Evolutionary conservation across 2,329 filamentous ascomycete species (phyloP).

Genomic region (Scolecobasidium constrictum): DNA sequence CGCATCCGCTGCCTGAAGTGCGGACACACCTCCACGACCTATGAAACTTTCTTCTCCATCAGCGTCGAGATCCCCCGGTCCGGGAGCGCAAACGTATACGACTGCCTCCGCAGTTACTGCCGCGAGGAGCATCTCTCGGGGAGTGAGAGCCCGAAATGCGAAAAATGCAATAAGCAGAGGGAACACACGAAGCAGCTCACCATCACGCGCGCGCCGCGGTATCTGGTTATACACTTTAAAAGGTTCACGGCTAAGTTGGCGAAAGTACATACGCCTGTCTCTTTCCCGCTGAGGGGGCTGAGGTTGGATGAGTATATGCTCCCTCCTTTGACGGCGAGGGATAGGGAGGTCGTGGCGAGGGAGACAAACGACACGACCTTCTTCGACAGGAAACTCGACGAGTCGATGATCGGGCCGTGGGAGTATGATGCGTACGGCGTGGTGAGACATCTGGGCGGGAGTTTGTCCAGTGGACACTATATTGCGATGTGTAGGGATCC

Average conservation of each 20-base stretch:
- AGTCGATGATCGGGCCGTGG: slow-evolving; percentile 46
- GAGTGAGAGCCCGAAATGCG: slow-evolving; percentile 62
- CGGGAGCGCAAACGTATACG: slow-evolving; percentile 50
- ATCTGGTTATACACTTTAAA: slow-evolving; percentile 69
- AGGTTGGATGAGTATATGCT: slow-evolving; percentile 51
- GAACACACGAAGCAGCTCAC: slow-evolving; percentile 60
- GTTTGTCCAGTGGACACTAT: slow-evolving; percentile 68
- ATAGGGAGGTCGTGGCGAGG: slow-evolving; percentile 25
- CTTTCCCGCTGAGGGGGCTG: slow-evolving; percentile 66
- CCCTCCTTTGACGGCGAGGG: slow-evolving; percentile 29
- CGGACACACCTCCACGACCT: slow-evolving; percentile 52
- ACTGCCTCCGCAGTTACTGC: slow-evolving; percentile 61
- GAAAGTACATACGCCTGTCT: slow-evolving; percentile 62
- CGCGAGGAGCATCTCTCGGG: slow-evolving; percentile 55
- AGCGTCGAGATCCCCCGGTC: slow-evolving; percentile 58
- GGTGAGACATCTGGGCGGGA: slow-evolving; percentile 61
- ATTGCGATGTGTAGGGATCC: slow-evolving; percentile 47
- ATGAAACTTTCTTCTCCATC: slow-evolving; percentile 60
- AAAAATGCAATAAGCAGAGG: slow-evolving; percentile 58
- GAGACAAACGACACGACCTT: slow-evolving; percentile 17
- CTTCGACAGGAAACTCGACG: slow-evolving; percentile 16
- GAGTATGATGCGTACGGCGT: slow-evolving; percentile 81
- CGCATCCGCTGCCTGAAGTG: slow-evolving; percentile 51
- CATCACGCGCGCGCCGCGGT: slow-evolving; percentile 67
- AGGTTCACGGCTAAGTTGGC: slow-evolving; percentile 50